Conservation (phyloP, 345 rosid species). For the Schrenkiella parvula region DNA sequence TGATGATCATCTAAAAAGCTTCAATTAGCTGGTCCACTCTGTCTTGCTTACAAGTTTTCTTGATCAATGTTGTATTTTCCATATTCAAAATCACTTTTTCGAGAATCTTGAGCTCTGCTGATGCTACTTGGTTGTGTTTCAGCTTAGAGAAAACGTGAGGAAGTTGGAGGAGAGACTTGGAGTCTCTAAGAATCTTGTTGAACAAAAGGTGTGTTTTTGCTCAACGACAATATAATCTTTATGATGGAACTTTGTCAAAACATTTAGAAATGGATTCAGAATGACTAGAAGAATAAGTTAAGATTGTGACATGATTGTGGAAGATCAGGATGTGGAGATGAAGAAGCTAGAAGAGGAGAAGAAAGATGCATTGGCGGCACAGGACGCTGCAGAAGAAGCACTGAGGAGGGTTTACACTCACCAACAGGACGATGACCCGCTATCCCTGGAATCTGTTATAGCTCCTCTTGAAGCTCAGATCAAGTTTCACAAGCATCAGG, state of each 20-base stretch:
- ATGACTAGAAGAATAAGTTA: not conserved
- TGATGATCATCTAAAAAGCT: not conserved
- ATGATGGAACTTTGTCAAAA: not conserved
- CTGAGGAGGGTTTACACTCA: constrained; percentile 67
- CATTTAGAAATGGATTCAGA: not conserved
- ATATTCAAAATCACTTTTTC: not conserved
- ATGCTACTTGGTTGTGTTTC: constrained; percentile 23
- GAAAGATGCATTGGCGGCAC: constrained; percentile 88
- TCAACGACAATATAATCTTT: not conserved
- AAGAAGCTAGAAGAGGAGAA: constrained; percentile 59
- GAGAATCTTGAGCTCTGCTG: not conserved
- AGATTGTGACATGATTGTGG: not conserved
- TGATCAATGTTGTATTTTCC: not conserved
- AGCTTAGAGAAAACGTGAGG: constrained; percentile 50
- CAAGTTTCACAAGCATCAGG: constrained; percentile 74
- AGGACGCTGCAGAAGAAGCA: constrained; percentile 81
- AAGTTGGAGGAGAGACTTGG: constrained; percentile 55
- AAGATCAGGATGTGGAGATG: constrained; percentile 67
- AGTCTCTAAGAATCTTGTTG: constrained; percentile 49
- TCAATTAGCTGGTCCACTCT: not conserved
- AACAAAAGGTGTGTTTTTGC: constrained; percentile 51
- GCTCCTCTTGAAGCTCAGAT: constrained; percentile 90
- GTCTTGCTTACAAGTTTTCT: constrained; percentile 1
- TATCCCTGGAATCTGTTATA: constrained; percentile 60
- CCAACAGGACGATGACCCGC: constrained; percentile 61